phyloP scores from a whole-genome alignment of 345 rosid species.

The Nephelium lappaceum region DNA sequence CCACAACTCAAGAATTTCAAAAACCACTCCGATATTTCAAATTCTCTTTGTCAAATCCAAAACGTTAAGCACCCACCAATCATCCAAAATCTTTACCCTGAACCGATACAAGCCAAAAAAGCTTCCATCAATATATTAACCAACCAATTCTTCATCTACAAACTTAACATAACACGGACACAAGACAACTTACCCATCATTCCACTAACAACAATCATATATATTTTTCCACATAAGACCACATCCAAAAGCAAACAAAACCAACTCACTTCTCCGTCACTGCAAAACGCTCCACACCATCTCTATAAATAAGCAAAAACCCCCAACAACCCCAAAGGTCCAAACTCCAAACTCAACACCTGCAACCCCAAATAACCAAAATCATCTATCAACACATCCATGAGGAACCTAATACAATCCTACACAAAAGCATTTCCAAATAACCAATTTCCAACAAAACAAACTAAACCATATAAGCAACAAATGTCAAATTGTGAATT shows the following conservation, averaged over 20 bases:
- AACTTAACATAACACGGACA: neutral
- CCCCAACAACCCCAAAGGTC: neutral
- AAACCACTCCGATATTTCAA: constrained; percentile 1
- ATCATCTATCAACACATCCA: neutral
- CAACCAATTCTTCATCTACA: neutral
- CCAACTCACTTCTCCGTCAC: neutral
- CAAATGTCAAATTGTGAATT: neutral
- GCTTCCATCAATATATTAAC: constrained; percentile 1
- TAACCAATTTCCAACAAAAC: neutral
- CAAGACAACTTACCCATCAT: constrained; percentile 15
- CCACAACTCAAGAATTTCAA: neutral
- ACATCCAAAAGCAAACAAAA: neutral
- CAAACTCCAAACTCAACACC: constrained; percentile 15
- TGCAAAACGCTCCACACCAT: neutral
- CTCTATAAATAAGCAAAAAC: neutral
- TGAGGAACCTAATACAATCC: neutral
- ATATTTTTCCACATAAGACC: neutral
- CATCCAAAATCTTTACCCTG: constrained; percentile 26
- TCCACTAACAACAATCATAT: constrained; percentile 12
- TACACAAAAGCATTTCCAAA: neutral
- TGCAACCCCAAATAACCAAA: constrained; percentile 3
- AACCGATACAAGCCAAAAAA: constrained; percentile 10
- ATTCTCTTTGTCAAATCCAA: neutral
- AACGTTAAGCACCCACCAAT: neutral
- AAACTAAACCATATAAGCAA: neutral